Percentiles rank a stretch among this genome's conserved stretches.
Conservation (phyloP, 176 grass and related monocot genomes). For the Triticum turgidum region DNA sequence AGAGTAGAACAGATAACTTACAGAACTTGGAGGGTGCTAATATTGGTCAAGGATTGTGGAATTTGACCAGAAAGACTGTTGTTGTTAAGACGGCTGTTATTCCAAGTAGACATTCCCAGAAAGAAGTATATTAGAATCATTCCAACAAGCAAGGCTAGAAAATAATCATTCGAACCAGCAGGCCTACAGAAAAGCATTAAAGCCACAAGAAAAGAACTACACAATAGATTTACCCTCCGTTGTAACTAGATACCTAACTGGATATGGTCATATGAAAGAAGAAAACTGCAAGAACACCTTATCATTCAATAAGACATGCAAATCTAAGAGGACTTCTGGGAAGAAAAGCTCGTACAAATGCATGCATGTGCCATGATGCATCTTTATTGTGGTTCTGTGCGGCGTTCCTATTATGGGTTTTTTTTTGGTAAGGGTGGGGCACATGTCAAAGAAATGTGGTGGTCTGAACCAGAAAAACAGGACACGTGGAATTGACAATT, state of each 20-base stretch:
- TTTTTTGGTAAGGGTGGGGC: background rate
- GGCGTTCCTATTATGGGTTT: background rate
- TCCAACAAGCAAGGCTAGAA: constrained; percentile 6
- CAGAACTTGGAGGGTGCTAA: constrained; percentile 73
- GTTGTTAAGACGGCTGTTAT: constrained; percentile 86
- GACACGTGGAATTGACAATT: background rate
- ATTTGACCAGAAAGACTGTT: constrained; percentile 61
- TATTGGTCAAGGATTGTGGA: constrained; percentile 51
- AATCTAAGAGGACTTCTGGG: constrained; percentile 1
- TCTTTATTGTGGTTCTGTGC: background rate
- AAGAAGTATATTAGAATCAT: constrained; percentile 31
- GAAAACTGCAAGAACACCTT: constrained; percentile 7
- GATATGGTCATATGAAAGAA: background rate
- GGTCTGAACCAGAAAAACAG: background rate
- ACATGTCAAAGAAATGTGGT: background rate
- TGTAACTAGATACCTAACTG: background rate
- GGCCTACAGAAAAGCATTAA: constrained; percentile 1
- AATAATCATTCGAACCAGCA: background rate
- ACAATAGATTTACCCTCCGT: background rate
- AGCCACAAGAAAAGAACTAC: background rate
- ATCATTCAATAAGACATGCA: constrained; percentile 8
- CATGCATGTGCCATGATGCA: constrained; percentile 1
- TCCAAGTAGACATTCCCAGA: constrained; percentile 40
- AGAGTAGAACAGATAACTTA: constrained; percentile 50
- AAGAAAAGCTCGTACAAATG: background rate